Conservation (phyloP, 2,329 filamentous ascomycete genomes). For the Botrytis aclada region DNA sequence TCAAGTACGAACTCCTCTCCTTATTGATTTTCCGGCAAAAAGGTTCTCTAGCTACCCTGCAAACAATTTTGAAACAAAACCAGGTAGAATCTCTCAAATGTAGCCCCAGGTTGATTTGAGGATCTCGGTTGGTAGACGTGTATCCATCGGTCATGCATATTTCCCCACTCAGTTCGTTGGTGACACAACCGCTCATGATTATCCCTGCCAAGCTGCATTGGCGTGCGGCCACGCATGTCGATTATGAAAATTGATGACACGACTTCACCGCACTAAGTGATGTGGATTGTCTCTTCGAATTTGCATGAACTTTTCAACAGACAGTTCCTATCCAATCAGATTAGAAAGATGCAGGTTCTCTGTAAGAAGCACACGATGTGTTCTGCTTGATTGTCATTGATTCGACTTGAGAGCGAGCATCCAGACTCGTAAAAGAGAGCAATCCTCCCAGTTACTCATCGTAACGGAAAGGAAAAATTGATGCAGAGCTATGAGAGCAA, state of each 20-base stretch:
- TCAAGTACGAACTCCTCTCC: neutral
- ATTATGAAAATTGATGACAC: neutral
- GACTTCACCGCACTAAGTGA: neutral
- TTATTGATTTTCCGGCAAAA: neutral
- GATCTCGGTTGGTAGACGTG: neutral
- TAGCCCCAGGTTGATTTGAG: neutral
- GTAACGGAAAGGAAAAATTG: neutral
- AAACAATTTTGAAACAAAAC: neutral
- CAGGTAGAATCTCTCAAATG: neutral
- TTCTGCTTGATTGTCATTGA: neutral
- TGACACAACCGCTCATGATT: neutral
- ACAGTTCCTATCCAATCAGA: neutral
- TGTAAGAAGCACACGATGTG: neutral
- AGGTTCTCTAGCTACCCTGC: neutral
- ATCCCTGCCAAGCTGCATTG: neutral
- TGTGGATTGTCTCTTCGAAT: neutral
- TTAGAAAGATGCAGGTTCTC: neutral
- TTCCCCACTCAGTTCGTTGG: conserved; percentile 3
- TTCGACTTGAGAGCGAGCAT: neutral
- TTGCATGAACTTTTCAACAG: neutral
- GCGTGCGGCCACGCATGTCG: conserved; percentile 7
- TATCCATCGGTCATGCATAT: neutral
- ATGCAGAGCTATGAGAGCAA: neutral
- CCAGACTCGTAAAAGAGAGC: neutral
- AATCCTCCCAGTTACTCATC: neutral